Conservation (phyloP, 306 rosid genomes). For the Malus asiatica region DNA sequence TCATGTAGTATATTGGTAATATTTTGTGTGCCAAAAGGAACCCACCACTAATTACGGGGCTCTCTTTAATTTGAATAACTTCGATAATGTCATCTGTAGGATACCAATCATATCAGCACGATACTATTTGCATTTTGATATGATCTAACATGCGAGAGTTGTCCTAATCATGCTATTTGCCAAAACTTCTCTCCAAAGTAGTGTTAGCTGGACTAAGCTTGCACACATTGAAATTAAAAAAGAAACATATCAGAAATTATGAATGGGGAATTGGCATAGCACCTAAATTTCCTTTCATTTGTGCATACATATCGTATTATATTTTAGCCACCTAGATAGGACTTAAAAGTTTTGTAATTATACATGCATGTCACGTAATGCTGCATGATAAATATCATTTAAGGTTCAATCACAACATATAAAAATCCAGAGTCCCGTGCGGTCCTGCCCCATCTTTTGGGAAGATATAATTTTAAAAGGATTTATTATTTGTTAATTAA, state of each 20-base stretch:
- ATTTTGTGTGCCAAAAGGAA: background rate
- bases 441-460: background rate
- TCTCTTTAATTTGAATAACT: too few species aligned
- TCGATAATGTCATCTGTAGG: background rate
- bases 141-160: background rate
- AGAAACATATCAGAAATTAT: background rate
- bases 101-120: background rate
- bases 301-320: background rate
- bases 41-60: background rate
- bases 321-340: background rate
- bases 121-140: too few species aligned
- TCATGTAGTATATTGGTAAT: background rate
- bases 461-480: background rate
- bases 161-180: background rate
- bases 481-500: background rate
- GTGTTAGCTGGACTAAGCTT: background rate
- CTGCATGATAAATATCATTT: background rate
- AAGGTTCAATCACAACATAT: background rate
- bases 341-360: background rate
- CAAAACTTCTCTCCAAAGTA: background rate
- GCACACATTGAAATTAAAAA: background rate
- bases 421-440: constrained; percentile 6
- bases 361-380: background rate
- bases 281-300: background rate
- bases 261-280: background rate